Conservation (phyloP, 2,329 filamentous ascomycete species). For the Sclerotinia trifoliorum region DNA sequence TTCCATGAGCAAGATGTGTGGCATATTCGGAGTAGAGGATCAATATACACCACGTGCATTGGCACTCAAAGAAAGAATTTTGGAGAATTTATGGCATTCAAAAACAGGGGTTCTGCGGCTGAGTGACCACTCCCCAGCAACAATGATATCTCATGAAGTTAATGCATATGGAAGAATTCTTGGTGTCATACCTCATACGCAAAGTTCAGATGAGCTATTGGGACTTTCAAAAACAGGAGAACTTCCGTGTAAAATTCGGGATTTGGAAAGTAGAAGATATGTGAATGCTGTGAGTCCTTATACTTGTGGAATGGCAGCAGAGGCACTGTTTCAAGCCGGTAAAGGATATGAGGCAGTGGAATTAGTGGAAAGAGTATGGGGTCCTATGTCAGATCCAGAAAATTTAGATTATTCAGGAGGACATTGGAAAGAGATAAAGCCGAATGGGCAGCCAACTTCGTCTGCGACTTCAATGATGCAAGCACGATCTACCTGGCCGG, state of each 20-base stretch:
- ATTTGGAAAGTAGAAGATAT: constrained; percentile 26
- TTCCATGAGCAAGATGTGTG: constrained; percentile 30
- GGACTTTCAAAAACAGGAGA: constrained; percentile 17
- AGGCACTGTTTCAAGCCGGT: constrained; percentile 26
- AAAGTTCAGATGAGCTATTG: constrained; percentile 16
- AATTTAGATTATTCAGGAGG: constrained; percentile 31
- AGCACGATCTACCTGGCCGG: constrained; percentile 33
- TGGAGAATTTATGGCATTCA: constrained; percentile 27
- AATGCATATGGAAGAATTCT: constrained; percentile 28
- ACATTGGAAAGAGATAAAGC: constrained; percentile 33
- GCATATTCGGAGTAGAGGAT: constrained; percentile 11
- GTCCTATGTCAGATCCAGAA: constrained; percentile 29
- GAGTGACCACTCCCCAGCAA: constrained; percentile 25
- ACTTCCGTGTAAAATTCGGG: constrained; percentile 27
- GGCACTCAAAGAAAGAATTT: constrained; percentile 27
- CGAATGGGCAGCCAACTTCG: constrained; percentile 25
- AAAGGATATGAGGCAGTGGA: constrained; percentile 25
- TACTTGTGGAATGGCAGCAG: constrained; percentile 30
- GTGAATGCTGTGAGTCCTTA: constrained; percentile 31
- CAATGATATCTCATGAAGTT: constrained; percentile 30
- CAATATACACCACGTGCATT: constrained; percentile 23
- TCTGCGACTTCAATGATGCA: constrained; percentile 32
- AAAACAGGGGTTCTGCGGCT: constrained; percentile 27
- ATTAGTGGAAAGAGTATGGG: constrained; percentile 30
- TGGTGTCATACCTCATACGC: constrained; percentile 25